Percentiles rank a stretch among this genome's conserved stretches.
These are phyloP conservation scores for Trichoderma semiorbis DNA, from an alignment of 2,329 filamentous ascomycete genomes.

Conservation along the genomic window DNA sequence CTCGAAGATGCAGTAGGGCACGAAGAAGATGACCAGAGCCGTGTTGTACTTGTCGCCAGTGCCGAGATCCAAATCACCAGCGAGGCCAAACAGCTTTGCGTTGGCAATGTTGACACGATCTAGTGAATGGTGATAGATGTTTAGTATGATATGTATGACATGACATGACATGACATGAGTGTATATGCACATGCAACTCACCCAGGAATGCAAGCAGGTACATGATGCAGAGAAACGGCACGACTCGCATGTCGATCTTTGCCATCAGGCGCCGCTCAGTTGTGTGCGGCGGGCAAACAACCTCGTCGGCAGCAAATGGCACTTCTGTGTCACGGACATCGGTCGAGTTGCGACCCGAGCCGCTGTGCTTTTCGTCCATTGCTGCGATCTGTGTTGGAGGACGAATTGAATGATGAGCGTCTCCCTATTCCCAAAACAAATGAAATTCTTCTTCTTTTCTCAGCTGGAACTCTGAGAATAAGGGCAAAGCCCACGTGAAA, in stretches of 20 bases:
- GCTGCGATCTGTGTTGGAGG: not conserved
- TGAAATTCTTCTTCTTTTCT: not conserved
- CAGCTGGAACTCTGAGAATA: not conserved
- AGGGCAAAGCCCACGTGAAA: conserved; percentile 13
- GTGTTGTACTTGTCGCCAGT: conserved; percentile 63
- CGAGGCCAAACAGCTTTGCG: conserved; percentile 64
- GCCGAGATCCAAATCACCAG: conserved; percentile 56
- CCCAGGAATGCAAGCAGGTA: conserved; percentile 68
- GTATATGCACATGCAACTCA: conserved; percentile 24
- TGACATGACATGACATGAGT: not conserved
- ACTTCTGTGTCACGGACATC: conserved; percentile 12
- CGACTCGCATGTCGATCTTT: conserved; percentile 67
- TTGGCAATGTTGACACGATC: conserved; percentile 78
- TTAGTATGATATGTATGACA: not conserved
- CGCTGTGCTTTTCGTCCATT: conserved; percentile 24
- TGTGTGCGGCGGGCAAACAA: conserved; percentile 49
- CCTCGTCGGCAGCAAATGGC: not conserved
- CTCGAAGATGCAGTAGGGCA: conserved; percentile 70
- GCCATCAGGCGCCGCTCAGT: conserved; percentile 63
- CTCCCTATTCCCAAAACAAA: not conserved
- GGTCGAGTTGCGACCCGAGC: conserved; percentile 17
- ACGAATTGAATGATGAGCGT: not conserved
- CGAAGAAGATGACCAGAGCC: conserved; percentile 75
- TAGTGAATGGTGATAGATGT: not conserved
- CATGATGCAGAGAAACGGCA: conserved; percentile 70